Evolutionary conservation across 192 early-diverging fungal genomes (phyloP).

Genomic region (Geosiphon pyriformis): DNA sequence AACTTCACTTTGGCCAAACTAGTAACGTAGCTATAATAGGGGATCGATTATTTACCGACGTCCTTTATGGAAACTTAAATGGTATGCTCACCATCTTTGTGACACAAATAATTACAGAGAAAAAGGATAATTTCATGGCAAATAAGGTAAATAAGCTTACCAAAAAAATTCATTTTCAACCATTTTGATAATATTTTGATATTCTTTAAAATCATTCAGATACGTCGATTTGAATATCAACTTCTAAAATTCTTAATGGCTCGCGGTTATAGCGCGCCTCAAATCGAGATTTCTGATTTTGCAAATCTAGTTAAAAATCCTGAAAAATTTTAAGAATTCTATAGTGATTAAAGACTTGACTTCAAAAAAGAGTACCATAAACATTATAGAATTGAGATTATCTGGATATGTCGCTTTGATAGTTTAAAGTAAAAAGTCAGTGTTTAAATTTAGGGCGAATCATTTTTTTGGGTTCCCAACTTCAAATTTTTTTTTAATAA

Average conservation of each 20-base stretch:
- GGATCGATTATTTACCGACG: constrained; percentile 82
- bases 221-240: not conserved
- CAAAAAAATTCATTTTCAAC: not conserved
- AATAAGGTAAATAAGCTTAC: constrained; percentile 28
- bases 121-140: constrained; percentile 77
- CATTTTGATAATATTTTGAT: not conserved
- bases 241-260: not conserved
- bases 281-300: too few relatives aligned
- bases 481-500: too few relatives aligned
- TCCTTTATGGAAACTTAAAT: constrained; percentile 74
- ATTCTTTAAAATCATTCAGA: constrained; percentile 2
- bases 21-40: constrained; percentile 71
- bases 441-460: too few relatives aligned
- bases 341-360: too few relatives aligned
- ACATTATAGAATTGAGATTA: too few relatives aligned
- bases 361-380: too few relatives aligned
- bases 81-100: constrained; percentile 72
- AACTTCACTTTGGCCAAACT: constrained; percentile 44
- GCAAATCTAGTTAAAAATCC: too few relatives aligned
- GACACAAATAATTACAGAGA: constrained; percentile 56
- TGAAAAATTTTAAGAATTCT: too few relatives aligned
- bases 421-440: too few relatives aligned
- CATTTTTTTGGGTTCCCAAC: too few relatives aligned
- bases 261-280: too few relatives aligned
- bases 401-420: too few relatives aligned